phyloP scores from a whole-genome alignment of 2,329 filamentous ascomycete genomes.

The Beauveria varroae region DNA sequence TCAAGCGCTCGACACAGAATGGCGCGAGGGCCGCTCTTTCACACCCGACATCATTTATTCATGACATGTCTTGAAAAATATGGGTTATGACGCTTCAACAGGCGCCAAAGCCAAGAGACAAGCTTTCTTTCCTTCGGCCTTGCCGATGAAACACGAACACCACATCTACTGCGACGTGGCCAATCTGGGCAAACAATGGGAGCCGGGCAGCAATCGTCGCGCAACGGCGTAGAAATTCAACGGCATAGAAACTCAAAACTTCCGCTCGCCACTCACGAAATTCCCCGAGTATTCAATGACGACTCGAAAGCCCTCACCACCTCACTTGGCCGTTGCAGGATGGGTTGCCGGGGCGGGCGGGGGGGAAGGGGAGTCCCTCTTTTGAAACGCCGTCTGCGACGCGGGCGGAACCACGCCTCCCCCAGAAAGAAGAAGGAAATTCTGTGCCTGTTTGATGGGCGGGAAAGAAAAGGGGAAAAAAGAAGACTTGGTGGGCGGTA shows the following conservation, averaged over 20 bases:
- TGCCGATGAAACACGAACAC: background rate
- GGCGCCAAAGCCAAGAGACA: background rate
- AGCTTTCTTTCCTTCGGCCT: background rate
- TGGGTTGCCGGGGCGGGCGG: too few species aligned
- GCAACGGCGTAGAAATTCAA: background rate
- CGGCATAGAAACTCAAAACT: too few species aligned
- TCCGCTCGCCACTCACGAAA: too few species aligned
- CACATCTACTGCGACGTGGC: background rate
- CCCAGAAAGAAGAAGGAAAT: background rate
- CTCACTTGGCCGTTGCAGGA: background rate
- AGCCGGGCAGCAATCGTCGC: background rate
- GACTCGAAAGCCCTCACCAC: background rate
- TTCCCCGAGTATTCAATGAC: too few species aligned
- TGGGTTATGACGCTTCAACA: background rate
- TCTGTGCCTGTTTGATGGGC: background rate
- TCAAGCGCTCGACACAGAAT: too few species aligned
- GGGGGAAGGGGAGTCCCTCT: background rate
- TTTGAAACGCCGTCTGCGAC: slow-evolving; percentile 9
- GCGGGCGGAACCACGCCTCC: too few species aligned
- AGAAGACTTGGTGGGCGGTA: background rate
- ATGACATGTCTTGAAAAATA: background rate
- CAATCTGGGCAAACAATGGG: background rate
- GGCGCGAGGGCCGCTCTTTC: background rate
- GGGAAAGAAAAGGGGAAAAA: background rate
- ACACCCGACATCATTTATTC: background rate